A percentile compares a stretch with the other conserved stretches of the same genome.
Evolutionary conservation across 2,329 filamentous ascomycete species (phyloP).

Genomic region (Nemania abortiva): DNA sequence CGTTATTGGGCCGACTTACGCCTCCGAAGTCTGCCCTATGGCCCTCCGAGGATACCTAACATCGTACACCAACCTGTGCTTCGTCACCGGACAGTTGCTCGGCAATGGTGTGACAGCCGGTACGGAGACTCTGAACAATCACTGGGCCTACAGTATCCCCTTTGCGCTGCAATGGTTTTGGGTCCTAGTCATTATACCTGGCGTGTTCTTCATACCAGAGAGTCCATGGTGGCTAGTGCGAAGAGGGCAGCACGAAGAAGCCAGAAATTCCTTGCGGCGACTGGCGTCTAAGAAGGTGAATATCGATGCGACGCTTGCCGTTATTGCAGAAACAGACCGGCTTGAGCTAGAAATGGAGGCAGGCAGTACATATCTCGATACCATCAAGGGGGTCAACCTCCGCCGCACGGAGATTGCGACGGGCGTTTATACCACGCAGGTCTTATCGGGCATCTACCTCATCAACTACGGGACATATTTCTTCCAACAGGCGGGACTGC

Average conservation of each 20-base stretch:
- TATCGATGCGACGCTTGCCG: slow-evolving; percentile 62
- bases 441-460: slow-evolving; percentile 72
- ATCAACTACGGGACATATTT: slow-evolving; percentile 74
- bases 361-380: slow-evolving; percentile 63
- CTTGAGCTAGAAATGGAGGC: slow-evolving; percentile 65
- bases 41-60: slow-evolving; percentile 69
- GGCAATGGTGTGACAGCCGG: slow-evolving; percentile 62
- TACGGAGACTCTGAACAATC: slow-evolving; percentile 54
- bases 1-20: slow-evolving; percentile 69
- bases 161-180: slow-evolving; percentile 66
- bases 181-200: slow-evolving; percentile 59
- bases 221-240: slow-evolving; percentile 65
- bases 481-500: slow-evolving; percentile 68
- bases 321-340: slow-evolving; percentile 69
- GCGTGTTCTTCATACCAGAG: slow-evolving; percentile 61
- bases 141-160: slow-evolving; percentile 64
- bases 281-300: slow-evolving; percentile 63
- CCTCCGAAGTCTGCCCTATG: slow-evolving; percentile 70
- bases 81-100: slow-evolving; percentile 71
- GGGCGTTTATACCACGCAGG: slow-evolving; percentile 75
- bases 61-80: slow-evolving; percentile 71
- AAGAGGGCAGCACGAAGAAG: slow-evolving; percentile 56
- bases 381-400: slow-evolving; percentile 62
- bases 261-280: slow-evolving; percentile 55
- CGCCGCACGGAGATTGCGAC: slow-evolving; percentile 68